phyloP scores from a whole-genome alignment of 352 stramenopile genomes.

The Globisporangium cylindrosporum region DNA sequence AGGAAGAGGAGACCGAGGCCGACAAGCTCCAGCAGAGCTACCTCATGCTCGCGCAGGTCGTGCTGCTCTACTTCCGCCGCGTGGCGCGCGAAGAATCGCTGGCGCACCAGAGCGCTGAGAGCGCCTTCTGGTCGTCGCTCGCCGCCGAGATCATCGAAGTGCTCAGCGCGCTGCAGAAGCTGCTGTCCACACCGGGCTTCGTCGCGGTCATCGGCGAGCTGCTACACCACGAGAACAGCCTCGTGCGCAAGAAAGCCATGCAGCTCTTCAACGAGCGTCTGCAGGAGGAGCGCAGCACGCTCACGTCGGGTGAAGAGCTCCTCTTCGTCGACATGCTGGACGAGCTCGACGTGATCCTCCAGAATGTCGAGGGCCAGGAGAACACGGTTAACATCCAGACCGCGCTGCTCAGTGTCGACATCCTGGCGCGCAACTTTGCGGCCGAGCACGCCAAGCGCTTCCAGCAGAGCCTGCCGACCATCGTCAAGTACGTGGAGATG shows the following conservation, averaged over 20 bases:
- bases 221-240: conserved; percentile 79
- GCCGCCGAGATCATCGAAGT: conserved; percentile 68
- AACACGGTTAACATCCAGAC: conserved; percentile 83
- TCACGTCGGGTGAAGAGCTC: conserved; percentile 69
- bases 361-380: conserved; percentile 52
- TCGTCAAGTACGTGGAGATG: conserved; percentile 72
- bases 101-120: conserved; percentile 34
- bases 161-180: conserved; percentile 70
- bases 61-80: conserved; percentile 80
- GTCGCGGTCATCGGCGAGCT: conserved; percentile 83
- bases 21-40: conserved; percentile 75
- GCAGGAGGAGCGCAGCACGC: conserved; percentile 52
- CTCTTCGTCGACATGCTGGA: conserved; percentile 88
- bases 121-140: conserved; percentile 54
- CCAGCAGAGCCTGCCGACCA: conserved; percentile 61
- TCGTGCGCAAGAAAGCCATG: conserved; percentile 88
- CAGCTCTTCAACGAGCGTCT: conserved; percentile 87
- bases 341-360: conserved; percentile 70
- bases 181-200: conserved; percentile 84
- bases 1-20: conserved; percentile 36
- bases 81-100: conserved; percentile 66
- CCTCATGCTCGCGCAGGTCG: conserved; percentile 70
- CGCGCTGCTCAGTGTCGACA: conserved; percentile 79
- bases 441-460: conserved; percentile 68
- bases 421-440: conserved; percentile 81